Base-by-base conservation (phyloP, 208 protist species). In the Phytomonas sp. region DNA sequence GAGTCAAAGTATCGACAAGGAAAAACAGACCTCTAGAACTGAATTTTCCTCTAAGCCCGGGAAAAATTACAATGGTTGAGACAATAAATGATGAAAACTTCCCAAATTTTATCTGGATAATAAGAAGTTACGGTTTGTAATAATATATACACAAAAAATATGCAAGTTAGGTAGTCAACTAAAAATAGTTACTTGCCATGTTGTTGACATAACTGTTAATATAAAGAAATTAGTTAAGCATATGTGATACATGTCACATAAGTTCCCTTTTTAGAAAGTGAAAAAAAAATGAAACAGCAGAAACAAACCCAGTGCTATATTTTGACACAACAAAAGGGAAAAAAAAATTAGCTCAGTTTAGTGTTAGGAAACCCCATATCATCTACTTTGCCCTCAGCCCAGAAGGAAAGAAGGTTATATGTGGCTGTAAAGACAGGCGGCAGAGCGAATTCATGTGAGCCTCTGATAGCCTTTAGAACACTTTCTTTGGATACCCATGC, bases 401-500 rank as follows among this genome's bases (percentile, higher is more conserved):
- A 86, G 60, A 34, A 10, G 37, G 36, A 71, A 29, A 89, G 66
- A 33, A 86, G 60, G 16, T 33, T 7, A 60, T 83, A 64, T 5
- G 84, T 37, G 1, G 73, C 77, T 0, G 84, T 82, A 61, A 36
- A 72, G 14, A 63, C 56, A 10, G 76, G 76, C 0, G 66, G 69
- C 3, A 78, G 29, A 0, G 69, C 10, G 37, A 89, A 83, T 0
- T 74, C 65, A 49, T 86, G 73, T 56, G 71, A 37, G 0, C 78
- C 80, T 12, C 67, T 69, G 56, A 86, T 72, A 26, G 75, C 73
- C 30, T 49, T 42, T 19, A 63, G 69, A 33, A 87, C 79, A 16
- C 84, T 79, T 59, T 72, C 72, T 73, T 84, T 86, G 29, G 72
- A 1, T 66, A 82, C 69, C 80, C 84, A 89, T 16, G 23, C 66